A percentile compares a stretch with the other conserved stretches of the same genome.
Evolutionary conservation across 2,329 filamentous ascomycete genomes (phyloP).

Genomic region (Diaporthe citrichinensis): DNA sequence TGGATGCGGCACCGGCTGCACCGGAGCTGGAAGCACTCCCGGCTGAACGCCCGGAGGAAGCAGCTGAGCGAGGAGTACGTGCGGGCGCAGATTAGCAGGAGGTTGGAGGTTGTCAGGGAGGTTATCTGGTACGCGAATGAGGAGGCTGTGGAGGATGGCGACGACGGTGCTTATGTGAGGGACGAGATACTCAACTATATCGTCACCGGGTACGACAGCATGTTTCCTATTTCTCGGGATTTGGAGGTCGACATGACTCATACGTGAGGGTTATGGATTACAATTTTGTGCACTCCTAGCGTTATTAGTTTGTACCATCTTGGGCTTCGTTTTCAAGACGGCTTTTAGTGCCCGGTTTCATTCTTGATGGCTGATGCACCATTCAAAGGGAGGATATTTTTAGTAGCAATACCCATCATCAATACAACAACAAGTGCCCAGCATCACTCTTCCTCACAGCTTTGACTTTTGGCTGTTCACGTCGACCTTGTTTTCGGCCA

Average conservation of each 20-base stretch:
- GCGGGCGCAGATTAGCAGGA: neutral
- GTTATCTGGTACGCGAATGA: neutral
- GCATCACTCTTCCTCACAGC: neutral
- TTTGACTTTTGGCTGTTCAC: neutral
- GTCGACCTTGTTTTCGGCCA: neutral
- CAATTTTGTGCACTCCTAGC: neutral
- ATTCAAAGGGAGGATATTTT: neutral
- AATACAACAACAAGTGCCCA: rapidly evolving
- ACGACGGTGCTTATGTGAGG: neutral
- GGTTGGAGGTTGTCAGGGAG: neutral
- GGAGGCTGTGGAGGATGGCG: neutral
- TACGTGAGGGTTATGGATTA: neutral
- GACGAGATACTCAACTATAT: neutral
- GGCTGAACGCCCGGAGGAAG: neutral
- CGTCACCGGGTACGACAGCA: neutral
- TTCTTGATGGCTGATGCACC: neutral
- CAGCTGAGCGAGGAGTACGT: neutral
- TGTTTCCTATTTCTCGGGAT: neutral
- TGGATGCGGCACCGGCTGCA: neutral
- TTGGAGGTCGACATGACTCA: neutral
- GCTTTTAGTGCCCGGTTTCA: neutral
- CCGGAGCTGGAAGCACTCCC: neutral
- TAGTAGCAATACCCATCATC: neutral
- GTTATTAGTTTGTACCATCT: neutral
- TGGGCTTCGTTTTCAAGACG: neutral